Percentiles rank a stretch among this genome's conserved stretches.
Conservation (phyloP, 306 rosid species). For the Glycyrrhiza uralensis region DNA sequence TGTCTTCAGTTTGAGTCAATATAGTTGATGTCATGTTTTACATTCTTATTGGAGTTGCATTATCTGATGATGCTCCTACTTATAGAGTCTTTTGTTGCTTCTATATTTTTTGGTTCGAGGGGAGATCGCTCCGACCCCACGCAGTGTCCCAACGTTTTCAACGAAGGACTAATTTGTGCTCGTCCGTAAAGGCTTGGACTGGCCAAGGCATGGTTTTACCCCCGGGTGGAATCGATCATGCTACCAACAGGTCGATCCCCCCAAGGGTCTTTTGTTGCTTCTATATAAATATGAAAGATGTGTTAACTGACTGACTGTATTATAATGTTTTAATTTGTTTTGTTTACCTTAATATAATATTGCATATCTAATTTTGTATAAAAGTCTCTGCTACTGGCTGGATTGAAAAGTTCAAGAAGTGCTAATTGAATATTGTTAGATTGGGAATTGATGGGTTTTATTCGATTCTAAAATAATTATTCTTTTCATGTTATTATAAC, state of each 20-base stretch:
- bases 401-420: neutral
- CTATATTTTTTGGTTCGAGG: too few relatives aligned
- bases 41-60: conserved; percentile 11
- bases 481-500: neutral
- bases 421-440: neutral
- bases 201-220: too few relatives aligned
- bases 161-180: too few relatives aligned
- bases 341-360: conserved; percentile 1
- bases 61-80: neutral
- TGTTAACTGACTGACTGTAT: conserved; percentile 11
- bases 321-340: neutral
- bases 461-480: neutral
- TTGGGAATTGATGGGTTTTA: neutral
- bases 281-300: neutral
- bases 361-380: neutral
- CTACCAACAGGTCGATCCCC: too few relatives aligned
- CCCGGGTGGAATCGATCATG: too few relatives aligned
- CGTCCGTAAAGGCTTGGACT: too few relatives aligned
- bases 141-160: too few relatives aligned
- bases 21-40: conserved; percentile 3
- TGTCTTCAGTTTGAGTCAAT: neutral
- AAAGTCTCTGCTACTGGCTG: neutral
- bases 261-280: conserved; percentile 5
- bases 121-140: too few relatives aligned
- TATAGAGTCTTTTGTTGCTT: conserved; percentile 5